Conservation (phyloP, 2,329 filamentous ascomycete genomes). For the Exophiala xenobiotica region DNA sequence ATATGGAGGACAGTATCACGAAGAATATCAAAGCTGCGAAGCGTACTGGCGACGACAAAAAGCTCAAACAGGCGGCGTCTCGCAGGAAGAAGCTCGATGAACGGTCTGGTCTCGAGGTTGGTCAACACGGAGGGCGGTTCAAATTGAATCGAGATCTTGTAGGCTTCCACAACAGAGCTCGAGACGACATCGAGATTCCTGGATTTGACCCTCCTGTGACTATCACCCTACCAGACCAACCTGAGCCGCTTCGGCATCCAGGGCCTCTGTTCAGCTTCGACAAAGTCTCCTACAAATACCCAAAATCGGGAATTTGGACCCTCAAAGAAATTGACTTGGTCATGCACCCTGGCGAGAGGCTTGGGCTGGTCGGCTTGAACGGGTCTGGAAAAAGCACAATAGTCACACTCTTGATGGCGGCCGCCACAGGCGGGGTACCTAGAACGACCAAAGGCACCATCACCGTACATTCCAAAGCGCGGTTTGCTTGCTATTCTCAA, state of each 20-base stretch:
- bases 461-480: conserved; percentile 66
- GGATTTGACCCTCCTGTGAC: conserved; percentile 47
- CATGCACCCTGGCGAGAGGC: conserved; percentile 69
- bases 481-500: conserved; percentile 76
- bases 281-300: conserved; percentile 66
- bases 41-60: conserved; percentile 78
- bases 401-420: conserved; percentile 66
- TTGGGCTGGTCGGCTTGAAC: conserved; percentile 76
- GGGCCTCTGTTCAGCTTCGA: conserved; percentile 73
- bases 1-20: conserved; percentile 75
- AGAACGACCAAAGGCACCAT: conserved; percentile 61
- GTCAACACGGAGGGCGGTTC: conserved; percentile 69
- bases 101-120: conserved; percentile 73
- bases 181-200: conserved; percentile 71
- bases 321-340: conserved; percentile 66
- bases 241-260: conserved; percentile 67
- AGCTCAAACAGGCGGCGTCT: conserved; percentile 79
- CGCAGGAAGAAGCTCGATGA: conserved; percentile 83
- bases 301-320: conserved; percentile 44
- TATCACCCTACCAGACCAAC: conserved; percentile 22
- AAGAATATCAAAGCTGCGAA: conserved; percentile 74
- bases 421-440: conserved; percentile 37
- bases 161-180: conserved; percentile 59
- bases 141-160: conserved; percentile 73
- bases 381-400: conserved; percentile 80